These are phyloP conservation scores for Neotropicomus parvogracilis DNA, from an alignment of 1,284 basidiomycete species.

Conservation along the genomic window DNA sequence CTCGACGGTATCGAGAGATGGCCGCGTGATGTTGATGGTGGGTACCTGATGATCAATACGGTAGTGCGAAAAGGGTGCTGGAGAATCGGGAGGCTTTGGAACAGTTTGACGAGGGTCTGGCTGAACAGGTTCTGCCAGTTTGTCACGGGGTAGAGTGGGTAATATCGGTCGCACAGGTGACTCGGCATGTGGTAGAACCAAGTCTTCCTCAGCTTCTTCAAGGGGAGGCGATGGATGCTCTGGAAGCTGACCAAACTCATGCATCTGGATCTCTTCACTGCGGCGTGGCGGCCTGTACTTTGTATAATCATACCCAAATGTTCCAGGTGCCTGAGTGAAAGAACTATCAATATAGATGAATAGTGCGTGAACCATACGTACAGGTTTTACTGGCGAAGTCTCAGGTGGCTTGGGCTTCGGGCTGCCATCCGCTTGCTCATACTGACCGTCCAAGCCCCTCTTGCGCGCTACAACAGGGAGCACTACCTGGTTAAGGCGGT, in stretches of 20 bases:
- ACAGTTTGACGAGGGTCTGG: constrained; percentile 28
- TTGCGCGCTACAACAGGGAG: constrained; percentile 78
- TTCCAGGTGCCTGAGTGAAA: constrained; percentile 65
- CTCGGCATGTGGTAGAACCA: constrained; percentile 17
- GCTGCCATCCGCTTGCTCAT: constrained; percentile 61
- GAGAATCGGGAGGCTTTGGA: constrained; percentile 41
- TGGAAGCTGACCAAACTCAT: constrained; percentile 54
- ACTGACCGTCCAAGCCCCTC: constrained; percentile 68
- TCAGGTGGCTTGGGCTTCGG: constrained; percentile 47
- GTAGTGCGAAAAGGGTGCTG: constrained; percentile 57
- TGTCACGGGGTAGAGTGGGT: constrained; percentile 17
- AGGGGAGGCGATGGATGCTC: constrained; percentile 13
- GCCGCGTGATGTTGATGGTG: constrained; percentile 29
- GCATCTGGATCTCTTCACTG: constrained; percentile 54
- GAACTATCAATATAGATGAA: constrained; percentile 5
- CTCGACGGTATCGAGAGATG: constrained; percentile 23
- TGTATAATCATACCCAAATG: constrained; percentile 68
- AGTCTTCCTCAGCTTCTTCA: constrained; percentile 6
- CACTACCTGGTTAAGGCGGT: constrained; percentile 42
- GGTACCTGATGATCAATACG: constrained; percentile 20
- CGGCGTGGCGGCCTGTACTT: constrained; percentile 54
- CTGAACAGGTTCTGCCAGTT: constrained; percentile 21
- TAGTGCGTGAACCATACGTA: constrained; percentile 32
- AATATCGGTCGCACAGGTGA: constrained; percentile 1
- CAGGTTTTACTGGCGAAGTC: constrained; percentile 46